Conservation (phyloP, 345 rosid species). For the Citrus maxima region DNA sequence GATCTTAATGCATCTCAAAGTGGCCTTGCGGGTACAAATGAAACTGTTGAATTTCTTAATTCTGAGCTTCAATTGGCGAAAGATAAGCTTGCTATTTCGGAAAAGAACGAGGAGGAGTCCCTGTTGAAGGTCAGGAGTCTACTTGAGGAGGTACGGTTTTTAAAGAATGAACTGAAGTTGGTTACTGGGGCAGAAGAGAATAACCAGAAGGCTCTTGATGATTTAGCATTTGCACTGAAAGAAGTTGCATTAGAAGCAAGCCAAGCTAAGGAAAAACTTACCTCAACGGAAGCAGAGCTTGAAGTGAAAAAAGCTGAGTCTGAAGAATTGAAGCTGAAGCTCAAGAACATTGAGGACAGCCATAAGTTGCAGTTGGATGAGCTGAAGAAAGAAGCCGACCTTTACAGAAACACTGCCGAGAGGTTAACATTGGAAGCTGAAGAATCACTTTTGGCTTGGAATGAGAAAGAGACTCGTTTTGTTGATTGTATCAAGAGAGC, state of each 20-base stretch:
- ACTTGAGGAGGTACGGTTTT: conserved; percentile 31
- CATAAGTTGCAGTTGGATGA: conserved; percentile 28
- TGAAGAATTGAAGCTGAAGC: conserved; percentile 31
- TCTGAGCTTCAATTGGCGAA: conserved; percentile 34
- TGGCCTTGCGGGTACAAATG: conserved; percentile 15
- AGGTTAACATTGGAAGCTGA: conserved; percentile 75
- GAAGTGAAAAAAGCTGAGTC: conserved; percentile 33
- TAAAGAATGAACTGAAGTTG: conserved; percentile 45
- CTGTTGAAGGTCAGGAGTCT: conserved; percentile 23
- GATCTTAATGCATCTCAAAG: conserved; percentile 22
- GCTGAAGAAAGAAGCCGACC: conserved; percentile 52
- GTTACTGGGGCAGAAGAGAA: conserved; percentile 65
- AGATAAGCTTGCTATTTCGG: conserved; percentile 24
- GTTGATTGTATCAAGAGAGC: conserved; percentile 61
- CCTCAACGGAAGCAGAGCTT: conserved; percentile 35
- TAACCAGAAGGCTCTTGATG: conserved; percentile 87
- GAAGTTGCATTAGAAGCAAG: conserved; percentile 69
- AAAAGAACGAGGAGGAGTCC: conserved; percentile 36
- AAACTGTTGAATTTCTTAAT: conserved; percentile 29
- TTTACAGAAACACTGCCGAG: conserved; percentile 50
- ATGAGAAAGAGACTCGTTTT: conserved; percentile 68
- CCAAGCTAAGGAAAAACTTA: conserved; percentile 55
- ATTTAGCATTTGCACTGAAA: conserved; percentile 65
- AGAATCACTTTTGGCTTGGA: conserved; percentile 74
- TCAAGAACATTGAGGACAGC: conserved; percentile 32